A percentile compares a stretch with the other conserved stretches of the same genome.
Evolutionary conservation across 1,139 yeast species (phyloP).

Genomic region (Pichia sp.): DNA sequence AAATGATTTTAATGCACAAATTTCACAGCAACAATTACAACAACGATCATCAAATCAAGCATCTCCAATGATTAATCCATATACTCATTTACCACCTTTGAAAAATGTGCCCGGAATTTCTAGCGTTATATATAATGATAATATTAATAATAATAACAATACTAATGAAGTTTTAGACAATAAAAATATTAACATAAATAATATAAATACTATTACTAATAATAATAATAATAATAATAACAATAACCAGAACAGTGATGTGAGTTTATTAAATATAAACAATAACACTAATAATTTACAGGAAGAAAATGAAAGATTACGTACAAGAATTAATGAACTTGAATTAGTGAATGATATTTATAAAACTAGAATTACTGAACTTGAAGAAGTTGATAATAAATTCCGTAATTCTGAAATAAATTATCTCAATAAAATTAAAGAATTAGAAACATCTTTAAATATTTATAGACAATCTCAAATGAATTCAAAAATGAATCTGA

Average conservation of each 20-base stretch:
- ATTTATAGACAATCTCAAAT: not conserved
- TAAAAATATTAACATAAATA: constrained; percentile 2
- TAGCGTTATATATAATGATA: constrained; percentile 7
- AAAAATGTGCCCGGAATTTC: constrained; percentile 15
- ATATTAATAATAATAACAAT: not conserved
- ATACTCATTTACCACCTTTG: constrained; percentile 9
- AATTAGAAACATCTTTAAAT: constrained; percentile 1
- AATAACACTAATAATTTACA: constrained; percentile 34
- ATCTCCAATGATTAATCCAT: not conserved
- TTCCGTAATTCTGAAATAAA: constrained; percentile 12
- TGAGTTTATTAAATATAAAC: constrained; percentile 13
- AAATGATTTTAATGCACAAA: not conserved
- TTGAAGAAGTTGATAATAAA: constrained; percentile 58
- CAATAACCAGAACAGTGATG: constrained; percentile 3
- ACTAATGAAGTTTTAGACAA: not conserved
- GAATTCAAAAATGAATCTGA: not conserved
- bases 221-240: not conserved
- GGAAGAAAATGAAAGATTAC: constrained; percentile 38
- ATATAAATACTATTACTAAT: not conserved
- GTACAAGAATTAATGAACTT: constrained; percentile 41
- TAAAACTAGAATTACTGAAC: constrained; percentile 71
- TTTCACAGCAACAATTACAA: constrained; percentile 1
- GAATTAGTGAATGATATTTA: constrained; percentile 86
- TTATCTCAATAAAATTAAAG: constrained; percentile 29
- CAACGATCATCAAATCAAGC: constrained; percentile 4